Evolutionary conservation across 176 grass and related monocot species (phyloP).

Genomic region (Thalia dealbata): DNA sequence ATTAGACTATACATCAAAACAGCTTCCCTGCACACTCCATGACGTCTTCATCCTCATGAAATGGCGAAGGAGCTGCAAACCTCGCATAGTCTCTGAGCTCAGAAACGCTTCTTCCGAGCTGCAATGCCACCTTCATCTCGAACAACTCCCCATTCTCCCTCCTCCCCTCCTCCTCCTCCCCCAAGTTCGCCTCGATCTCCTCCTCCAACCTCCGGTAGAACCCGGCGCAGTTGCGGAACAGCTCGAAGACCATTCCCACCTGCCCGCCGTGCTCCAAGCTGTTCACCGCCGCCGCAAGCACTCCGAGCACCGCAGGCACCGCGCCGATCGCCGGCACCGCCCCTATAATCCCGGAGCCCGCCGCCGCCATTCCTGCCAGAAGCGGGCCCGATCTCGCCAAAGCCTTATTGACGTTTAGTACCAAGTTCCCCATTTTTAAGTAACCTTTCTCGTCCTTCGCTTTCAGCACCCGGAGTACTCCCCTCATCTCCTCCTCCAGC

Average conservation of each 20-base stretch:
- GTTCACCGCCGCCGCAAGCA: slow-evolving; percentile 18
- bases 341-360: slow-evolving; percentile 7
- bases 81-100: slow-evolving; percentile 17
- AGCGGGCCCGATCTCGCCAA: slow-evolving; percentile 16
- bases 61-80: slow-evolving; percentile 10
- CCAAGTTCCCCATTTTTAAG: slow-evolving; percentile 5
- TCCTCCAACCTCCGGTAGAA: slow-evolving; percentile 18
- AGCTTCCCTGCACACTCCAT: slow-evolving; percentile 27
- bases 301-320: slow-evolving; percentile 9
- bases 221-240: slow-evolving; percentile 28
- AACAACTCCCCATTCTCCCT: slow-evolving; percentile 35
- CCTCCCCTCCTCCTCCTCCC: slow-evolving; percentile 7
- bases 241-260: slow-evolving; percentile 33
- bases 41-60: slow-evolving; percentile 15
- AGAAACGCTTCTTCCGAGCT: slow-evolving; percentile 20
- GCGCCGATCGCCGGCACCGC: slow-evolving; percentile 7
- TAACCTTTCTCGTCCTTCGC: slow-evolving; percentile 26
- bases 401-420: slow-evolving; percentile 10
- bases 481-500: slow-evolving; percentile 28
- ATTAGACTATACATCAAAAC: not conserved
- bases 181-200: slow-evolving; percentile 28
- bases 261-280: slow-evolving; percentile 31
- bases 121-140: slow-evolving; percentile 26
- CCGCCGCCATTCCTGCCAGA: slow-evolving; percentile 17
- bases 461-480: slow-evolving; percentile 17